Percentiles rank a stretch among this genome's conserved stretches.
Conservation (phyloP, 2,329 filamentous ascomycete genomes). For the Aureobasidium subglaciale region DNA sequence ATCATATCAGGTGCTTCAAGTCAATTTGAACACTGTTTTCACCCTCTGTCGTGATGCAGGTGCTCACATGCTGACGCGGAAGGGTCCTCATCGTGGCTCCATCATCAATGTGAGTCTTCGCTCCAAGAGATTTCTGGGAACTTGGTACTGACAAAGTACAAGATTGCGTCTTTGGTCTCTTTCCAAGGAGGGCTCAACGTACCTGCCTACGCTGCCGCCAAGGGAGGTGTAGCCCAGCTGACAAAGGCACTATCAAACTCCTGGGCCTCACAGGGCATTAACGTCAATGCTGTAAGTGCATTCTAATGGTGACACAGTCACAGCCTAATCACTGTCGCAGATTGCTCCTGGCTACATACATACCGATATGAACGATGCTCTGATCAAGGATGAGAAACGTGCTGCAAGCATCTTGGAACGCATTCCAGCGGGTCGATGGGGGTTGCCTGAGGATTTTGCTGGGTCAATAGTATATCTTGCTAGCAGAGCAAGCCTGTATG, state of each 20-base stretch:
- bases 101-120: slow-evolving; percentile 64
- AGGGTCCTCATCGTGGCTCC: slow-evolving; percentile 51
- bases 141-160: not conserved
- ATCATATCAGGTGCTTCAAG: slow-evolving; percentile 61
- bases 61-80: slow-evolving; percentile 63
- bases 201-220: slow-evolving; percentile 78
- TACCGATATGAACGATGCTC: slow-evolving; percentile 86
- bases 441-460: slow-evolving; percentile 78
- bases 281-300: slow-evolving; percentile 58
- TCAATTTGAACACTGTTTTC: slow-evolving; percentile 80
- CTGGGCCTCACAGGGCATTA: slow-evolving; percentile 72
- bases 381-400: slow-evolving; percentile 64
- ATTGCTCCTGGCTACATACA: slow-evolving; percentile 85
- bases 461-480: slow-evolving; percentile 70
- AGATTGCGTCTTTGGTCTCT: slow-evolving; percentile 60
- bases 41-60: slow-evolving; percentile 68
- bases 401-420: slow-evolving; percentile 66
- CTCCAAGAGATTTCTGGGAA: not conserved
- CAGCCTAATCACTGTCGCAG: not conserved
- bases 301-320: not conserved
- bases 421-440: slow-evolving; percentile 82
- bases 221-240: slow-evolving; percentile 76
- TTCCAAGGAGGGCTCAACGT: slow-evolving; percentile 86
- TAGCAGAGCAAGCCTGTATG: slow-evolving; percentile 66
- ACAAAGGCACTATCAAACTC: slow-evolving; percentile 82